A percentile compares a stretch with the other conserved stretches of the same genome.
Conservation (phyloP, 2,329 filamentous ascomycete species). For the Hymenoscyphus linearis region DNA sequence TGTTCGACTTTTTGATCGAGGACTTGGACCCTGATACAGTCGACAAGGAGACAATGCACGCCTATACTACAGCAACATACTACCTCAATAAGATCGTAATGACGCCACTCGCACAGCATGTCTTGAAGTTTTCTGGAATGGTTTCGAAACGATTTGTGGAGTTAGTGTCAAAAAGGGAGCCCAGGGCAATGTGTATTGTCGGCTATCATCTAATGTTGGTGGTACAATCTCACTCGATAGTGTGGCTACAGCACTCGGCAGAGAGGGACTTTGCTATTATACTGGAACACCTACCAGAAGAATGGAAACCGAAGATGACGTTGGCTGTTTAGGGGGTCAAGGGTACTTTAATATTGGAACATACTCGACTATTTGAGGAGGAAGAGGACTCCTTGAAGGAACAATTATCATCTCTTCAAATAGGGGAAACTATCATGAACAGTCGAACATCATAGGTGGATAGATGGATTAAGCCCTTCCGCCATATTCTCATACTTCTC, state of each 20-base stretch:
- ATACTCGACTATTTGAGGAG: background rate
- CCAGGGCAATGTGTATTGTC: slow-evolving; percentile 57
- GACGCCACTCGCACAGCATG: slow-evolving; percentile 49
- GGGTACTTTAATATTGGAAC: background rate
- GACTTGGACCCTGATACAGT: slow-evolving; percentile 20
- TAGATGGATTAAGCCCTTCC: background rate
- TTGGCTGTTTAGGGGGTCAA: slow-evolving; percentile 15
- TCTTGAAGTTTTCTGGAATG: slow-evolving; percentile 57
- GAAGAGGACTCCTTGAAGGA: background rate
- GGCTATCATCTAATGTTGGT: slow-evolving; percentile 63
- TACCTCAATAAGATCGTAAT: slow-evolving; percentile 58
- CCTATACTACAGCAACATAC: slow-evolving; percentile 54
- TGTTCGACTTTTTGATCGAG: slow-evolving; percentile 32
- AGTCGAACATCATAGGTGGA: background rate
- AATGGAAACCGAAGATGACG: slow-evolving; percentile 20
- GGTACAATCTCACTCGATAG: slow-evolving; percentile 55
- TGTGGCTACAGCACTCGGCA: slow-evolving; percentile 64
- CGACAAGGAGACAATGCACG: slow-evolving; percentile 39
- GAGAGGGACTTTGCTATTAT: slow-evolving; percentile 54
- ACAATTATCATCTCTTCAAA: background rate
- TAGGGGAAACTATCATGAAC: background rate
- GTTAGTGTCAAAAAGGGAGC: slow-evolving; percentile 50
- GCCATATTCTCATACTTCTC: background rate
- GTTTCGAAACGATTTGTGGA: slow-evolving; percentile 55
- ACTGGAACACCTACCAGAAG: slow-evolving; percentile 17